These are phyloP conservation scores for Lipomyces orientalis DNA, from an alignment of 805 yeast genomes.

Conservation along the genomic window DNA sequence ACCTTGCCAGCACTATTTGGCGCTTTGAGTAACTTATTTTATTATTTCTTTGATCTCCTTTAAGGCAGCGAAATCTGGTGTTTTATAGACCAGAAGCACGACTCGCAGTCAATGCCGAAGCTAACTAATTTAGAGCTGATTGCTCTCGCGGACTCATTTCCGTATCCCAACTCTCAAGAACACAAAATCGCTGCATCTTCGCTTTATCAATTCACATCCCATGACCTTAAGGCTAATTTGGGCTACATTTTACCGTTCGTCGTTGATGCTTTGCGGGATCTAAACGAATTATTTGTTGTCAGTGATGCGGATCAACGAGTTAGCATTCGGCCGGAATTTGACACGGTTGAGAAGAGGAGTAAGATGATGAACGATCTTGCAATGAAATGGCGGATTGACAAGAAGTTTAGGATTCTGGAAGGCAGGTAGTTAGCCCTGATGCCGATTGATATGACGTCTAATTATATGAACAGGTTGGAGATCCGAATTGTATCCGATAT, in stretches of 20 bases:
- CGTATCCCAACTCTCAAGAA: slow-evolving; percentile 18
- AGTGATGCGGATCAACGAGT: slow-evolving; percentile 42
- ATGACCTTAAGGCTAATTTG: slow-evolving; percentile 38
- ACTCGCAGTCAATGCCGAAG: slow-evolving; percentile 7
- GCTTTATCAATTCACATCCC: slow-evolving; percentile 40
- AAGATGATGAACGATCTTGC: slow-evolving; percentile 46
- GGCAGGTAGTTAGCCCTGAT: slow-evolving; percentile 41
- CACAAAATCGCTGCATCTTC: slow-evolving; percentile 5
- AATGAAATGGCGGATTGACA: slow-evolving; percentile 43
- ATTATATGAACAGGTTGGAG: slow-evolving; percentile 65
- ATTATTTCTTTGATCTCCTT: not conserved
- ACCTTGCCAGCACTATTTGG: not conserved
- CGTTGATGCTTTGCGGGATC: slow-evolving; percentile 34
- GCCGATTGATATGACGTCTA: slow-evolving; percentile 13
- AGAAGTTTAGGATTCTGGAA: slow-evolving; percentile 44
- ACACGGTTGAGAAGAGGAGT: slow-evolving; percentile 52
- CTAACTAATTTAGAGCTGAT: slow-evolving; percentile 28
- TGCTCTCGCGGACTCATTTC: slow-evolving; percentile 29
- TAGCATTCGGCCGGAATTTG: slow-evolving; percentile 43
- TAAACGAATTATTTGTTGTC: slow-evolving; percentile 38
- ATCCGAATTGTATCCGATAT: slow-evolving; percentile 77
- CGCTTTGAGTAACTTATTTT: too few species aligned
- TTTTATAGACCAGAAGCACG: too few species aligned
- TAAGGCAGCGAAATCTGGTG: not conserved
- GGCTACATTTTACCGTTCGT: slow-evolving; percentile 42